Percentiles rank a stretch among this genome's conserved stretches.
Conservation (phyloP, 768 basidiomycete species). For the Suillus tomentosus region DNA sequence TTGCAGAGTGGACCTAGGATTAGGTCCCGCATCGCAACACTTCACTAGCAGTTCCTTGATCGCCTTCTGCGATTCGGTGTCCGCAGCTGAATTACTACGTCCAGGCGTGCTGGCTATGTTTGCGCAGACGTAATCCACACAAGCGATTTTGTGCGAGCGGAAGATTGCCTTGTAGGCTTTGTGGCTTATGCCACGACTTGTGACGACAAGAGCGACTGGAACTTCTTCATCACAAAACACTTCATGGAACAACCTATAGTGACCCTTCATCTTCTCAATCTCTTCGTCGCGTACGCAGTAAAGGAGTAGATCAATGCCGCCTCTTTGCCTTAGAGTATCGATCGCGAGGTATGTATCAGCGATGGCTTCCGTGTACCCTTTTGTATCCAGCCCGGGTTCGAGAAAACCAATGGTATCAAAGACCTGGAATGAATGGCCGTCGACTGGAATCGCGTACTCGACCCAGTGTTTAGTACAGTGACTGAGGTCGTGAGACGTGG, state of each 20-base stretch:
- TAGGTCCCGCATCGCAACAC: background rate
- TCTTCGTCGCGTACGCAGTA: constrained; percentile 41
- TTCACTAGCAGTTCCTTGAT: background rate
- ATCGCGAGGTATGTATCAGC: constrained; percentile 37
- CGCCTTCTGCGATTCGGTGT: background rate
- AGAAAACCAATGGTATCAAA: constrained; percentile 39
- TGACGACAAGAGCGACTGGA: constrained; percentile 40
- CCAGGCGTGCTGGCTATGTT: background rate
- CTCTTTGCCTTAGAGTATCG: constrained; percentile 33
- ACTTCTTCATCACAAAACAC: constrained; percentile 40
- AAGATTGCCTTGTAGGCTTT: background rate
- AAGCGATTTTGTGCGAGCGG: background rate
- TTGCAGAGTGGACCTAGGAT: background rate
- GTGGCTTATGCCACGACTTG: constrained; percentile 32
- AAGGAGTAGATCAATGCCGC: constrained; percentile 38
- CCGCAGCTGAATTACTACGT: background rate
- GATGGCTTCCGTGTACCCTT: constrained; percentile 23
- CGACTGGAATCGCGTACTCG: constrained; percentile 17
- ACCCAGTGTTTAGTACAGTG: constrained; percentile 37
- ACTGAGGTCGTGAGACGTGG: constrained; percentile 28
- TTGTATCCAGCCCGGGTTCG: constrained; percentile 21
- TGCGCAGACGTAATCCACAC: background rate
- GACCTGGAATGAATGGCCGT: constrained; percentile 23
- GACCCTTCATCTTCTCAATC: constrained; percentile 33
- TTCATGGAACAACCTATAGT: constrained; percentile 38